Conservation (phyloP, 768 basidiomycete species). For the Suillus subalutaceus region DNA sequence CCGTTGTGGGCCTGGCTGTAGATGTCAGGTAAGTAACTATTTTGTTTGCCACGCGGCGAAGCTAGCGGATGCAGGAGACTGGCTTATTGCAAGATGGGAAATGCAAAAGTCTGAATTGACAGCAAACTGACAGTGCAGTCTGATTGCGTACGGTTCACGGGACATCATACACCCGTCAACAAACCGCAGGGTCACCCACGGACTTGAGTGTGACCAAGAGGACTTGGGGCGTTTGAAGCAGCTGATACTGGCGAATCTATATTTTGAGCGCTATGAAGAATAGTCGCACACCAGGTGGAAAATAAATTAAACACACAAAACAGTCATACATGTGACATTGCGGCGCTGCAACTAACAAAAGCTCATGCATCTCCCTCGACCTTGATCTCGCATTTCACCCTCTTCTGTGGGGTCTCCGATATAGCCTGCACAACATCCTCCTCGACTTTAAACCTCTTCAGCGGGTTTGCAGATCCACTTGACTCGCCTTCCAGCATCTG, state of each 20-base stretch:
- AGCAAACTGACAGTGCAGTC: no score
- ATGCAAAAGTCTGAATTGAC: no score
- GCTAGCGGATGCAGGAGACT: no score
- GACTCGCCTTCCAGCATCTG: conserved; percentile 9
- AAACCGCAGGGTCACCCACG: no score
- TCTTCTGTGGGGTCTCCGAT: conserved; percentile 30
- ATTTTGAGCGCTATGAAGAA: background rate
- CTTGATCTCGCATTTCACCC: conserved; percentile 24
- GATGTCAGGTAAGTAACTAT: no score
- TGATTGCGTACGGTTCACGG: no score
- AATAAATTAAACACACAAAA: background rate
- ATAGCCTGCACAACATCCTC: conserved; percentile 31
- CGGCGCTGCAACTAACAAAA: background rate
- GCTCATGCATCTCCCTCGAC: conserved; percentile 10
- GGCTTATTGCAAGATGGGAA: no score
- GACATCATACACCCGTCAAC: no score
- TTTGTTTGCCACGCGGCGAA: no score
- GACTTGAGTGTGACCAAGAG: background rate
- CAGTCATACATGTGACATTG: background rate
- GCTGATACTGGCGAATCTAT: background rate
- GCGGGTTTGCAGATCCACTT: conserved; percentile 8
- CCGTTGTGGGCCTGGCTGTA: no score
- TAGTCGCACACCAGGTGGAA: background rate
- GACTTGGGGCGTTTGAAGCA: background rate
- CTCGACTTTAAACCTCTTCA: conserved; percentile 23